phyloP scores from a whole-genome alignment of 225 moss, liverwort and hornwort genomes.

The Marchantia paleacea region DNA sequence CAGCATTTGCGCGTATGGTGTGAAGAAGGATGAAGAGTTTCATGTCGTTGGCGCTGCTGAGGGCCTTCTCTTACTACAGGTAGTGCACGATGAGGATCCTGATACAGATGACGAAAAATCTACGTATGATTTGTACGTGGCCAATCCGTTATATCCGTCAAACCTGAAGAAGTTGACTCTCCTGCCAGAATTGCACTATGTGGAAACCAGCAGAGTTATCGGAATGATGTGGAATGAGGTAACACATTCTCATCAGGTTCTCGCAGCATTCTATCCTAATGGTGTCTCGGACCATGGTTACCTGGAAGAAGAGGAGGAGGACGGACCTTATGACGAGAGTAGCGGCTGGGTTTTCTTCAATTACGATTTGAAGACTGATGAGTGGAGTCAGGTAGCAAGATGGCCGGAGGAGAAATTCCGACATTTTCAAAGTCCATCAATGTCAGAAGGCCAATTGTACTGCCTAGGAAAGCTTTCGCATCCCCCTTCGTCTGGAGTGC shows the following conservation, averaged over 20 bases:
- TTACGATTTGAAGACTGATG: conserved; percentile 13
- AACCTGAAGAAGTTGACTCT: conserved; percentile 18
- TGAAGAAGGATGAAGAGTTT: conserved; percentile 15
- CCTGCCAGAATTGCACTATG: neutral
- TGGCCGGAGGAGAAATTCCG: conserved; percentile 26
- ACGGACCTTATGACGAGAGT: conserved; percentile 23
- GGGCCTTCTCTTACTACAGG: conserved; percentile 22
- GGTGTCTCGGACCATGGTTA: conserved; percentile 14
- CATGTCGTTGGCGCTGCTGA: conserved; percentile 20
- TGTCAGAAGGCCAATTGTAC: conserved; percentile 2
- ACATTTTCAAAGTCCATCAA: conserved; percentile 20
- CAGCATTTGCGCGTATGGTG: neutral
- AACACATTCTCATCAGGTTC: conserved; percentile 15
- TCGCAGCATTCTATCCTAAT: conserved; percentile 9
- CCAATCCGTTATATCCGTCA: conserved; percentile 16
- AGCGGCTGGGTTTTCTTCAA: conserved; percentile 14
- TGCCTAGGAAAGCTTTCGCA: conserved; percentile 16
- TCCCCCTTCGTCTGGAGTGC: neutral
- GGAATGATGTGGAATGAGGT: conserved; percentile 21
- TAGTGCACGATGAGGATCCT: conserved; percentile 8
- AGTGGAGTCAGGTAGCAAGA: conserved; percentile 18
- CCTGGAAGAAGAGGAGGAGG: conserved; percentile 15
- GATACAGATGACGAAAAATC: conserved; percentile 16
- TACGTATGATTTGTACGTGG: conserved; percentile 13
- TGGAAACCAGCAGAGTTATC: conserved; percentile 11